phyloP scores from a whole-genome alignment of 1,284 basidiomycete species.

The Gymnopus androsaceus region DNA sequence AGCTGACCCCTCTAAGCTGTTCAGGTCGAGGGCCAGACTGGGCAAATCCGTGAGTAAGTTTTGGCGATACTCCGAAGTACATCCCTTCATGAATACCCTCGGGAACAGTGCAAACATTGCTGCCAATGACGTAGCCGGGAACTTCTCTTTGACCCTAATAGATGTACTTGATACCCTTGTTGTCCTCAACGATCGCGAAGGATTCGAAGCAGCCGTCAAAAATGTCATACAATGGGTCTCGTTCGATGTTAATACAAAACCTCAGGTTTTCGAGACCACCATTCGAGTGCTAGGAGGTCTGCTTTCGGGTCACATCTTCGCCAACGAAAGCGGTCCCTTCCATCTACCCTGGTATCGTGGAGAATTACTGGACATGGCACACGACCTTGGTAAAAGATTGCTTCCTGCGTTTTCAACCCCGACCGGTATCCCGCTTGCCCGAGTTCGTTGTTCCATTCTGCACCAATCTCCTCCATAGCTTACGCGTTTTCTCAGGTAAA shows the following conservation, averaged over 20 bases:
- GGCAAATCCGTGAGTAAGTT: constrained; percentile 65
- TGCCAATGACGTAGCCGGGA: constrained; percentile 84
- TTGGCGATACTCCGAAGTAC: background rate
- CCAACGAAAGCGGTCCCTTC: constrained; percentile 65
- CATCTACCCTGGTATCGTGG: constrained; percentile 75
- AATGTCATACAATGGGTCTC: constrained; percentile 77
- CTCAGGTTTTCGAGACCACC: constrained; percentile 90
- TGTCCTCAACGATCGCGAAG: constrained; percentile 69
- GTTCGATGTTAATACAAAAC: constrained; percentile 87
- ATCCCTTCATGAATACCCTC: constrained; percentile 3
- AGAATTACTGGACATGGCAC: constrained; percentile 77
- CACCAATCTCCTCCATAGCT: constrained; percentile 12
- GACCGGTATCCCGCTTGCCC: constrained; percentile 87
- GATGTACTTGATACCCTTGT: constrained; percentile 84
- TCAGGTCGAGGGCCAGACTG: constrained; percentile 80
- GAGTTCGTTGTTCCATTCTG: constrained; percentile 48
- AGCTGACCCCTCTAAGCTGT: constrained; percentile 89
- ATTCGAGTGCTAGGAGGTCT: constrained; percentile 89
- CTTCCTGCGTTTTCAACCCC: constrained; percentile 87
- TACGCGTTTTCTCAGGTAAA: constrained; percentile 55
- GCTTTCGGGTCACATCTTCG: constrained; percentile 83
- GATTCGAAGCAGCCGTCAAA: constrained; percentile 76
- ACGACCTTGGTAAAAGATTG: constrained; percentile 82
- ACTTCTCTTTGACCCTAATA: constrained; percentile 81
- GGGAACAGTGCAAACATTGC: constrained; percentile 62